phyloP scores from a whole-genome alignment of 345 rosid species.

The Laguncularia racemosa region DNA sequence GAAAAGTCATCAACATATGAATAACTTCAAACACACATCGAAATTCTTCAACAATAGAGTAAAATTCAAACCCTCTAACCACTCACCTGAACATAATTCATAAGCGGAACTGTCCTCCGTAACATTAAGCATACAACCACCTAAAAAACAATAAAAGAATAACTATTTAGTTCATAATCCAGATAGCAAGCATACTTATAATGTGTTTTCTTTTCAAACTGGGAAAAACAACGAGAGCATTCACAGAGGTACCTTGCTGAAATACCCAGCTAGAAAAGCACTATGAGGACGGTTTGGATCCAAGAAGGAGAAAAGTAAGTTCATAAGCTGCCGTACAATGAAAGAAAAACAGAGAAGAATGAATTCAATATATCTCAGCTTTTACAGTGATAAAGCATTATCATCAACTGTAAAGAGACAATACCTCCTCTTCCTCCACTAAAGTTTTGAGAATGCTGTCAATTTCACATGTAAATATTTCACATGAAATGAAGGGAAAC shows the following conservation, averaged over 20 bases:
- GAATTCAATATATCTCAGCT: not conserved
- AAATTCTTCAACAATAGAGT: no score
- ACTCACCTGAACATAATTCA: constrained; percentile 89
- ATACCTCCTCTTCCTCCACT: constrained; percentile 94
- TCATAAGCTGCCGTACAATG: constrained; percentile 64
- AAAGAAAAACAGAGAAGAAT: constrained; percentile 10
- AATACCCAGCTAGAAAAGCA: constrained; percentile 91
- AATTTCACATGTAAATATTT: constrained; percentile 95
- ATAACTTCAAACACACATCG: no score
- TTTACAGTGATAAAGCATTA: not conserved
- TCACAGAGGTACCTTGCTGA: constrained; percentile 63
- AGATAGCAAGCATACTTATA: not conserved
- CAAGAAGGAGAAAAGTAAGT: constrained; percentile 88
- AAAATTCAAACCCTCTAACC: not conserved
- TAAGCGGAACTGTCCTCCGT: constrained; percentile 88
- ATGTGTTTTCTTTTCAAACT: no score
- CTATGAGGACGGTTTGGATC: constrained; percentile 81
- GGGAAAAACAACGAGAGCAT: constrained; percentile 1
- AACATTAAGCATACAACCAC: constrained; percentile 92
- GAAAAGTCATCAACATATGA: no score
- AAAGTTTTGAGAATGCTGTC: constrained; percentile 91
- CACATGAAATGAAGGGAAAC: constrained; percentile 95
- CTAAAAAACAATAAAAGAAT: constrained; percentile 32
- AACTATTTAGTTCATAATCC: constrained; percentile 8
- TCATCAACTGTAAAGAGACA: constrained; percentile 1